Base-by-base conservation (phyloP, 768 basidiomycete genomes). In the Sarcodon sp. region DNA sequence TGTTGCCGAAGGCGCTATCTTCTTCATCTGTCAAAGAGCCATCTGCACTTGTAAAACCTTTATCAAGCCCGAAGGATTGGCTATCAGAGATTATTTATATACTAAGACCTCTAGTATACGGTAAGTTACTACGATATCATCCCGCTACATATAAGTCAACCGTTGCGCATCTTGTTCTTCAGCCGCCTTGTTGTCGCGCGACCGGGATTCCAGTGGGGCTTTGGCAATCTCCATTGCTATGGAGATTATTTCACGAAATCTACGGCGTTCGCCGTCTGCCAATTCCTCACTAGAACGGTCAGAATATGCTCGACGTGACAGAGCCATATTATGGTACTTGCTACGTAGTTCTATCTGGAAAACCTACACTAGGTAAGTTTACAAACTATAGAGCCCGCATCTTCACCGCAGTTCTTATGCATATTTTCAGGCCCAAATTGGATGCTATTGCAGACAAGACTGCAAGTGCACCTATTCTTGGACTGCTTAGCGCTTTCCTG, bases 281-380 rank as follows among this genome's bases (percentile, higher is more conserved):
- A 80, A 81, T 41, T 73, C 79, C 15, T 53, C 70, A 4, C 67
- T 87, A 34, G 85, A 89, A 62, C 73, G 83, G 44, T 64, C 76
- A 11, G 90, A 93, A 59, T 87, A 93, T 56, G 84, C 87, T 11
- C 73, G 76, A 47, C 71, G 89, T 55, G 92, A 96, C 62, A 74
- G 80, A 46, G 83, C 87, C 55, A 72, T 94, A 52, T 58, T 85
- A 8, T 88, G 83, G 81, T 90, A 91, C 59, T 72, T 93, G 39
- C 64, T 94, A 51, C 80, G 88, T 37, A 91, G 90, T 15, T 79
- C 84, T 15, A 77, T 93, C 46, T 96, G 92, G 92, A 68, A 79
- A 50, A 68, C 72, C 8, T 89, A 79, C 65, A 88, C 87, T 35
- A 68, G 77, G 87, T 83, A 51, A 39, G 44, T 53, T 38, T 16